Evolutionary conservation across 192 early-diverging fungal species (phyloP).

Genomic region (Coemansia sp.): DNA sequence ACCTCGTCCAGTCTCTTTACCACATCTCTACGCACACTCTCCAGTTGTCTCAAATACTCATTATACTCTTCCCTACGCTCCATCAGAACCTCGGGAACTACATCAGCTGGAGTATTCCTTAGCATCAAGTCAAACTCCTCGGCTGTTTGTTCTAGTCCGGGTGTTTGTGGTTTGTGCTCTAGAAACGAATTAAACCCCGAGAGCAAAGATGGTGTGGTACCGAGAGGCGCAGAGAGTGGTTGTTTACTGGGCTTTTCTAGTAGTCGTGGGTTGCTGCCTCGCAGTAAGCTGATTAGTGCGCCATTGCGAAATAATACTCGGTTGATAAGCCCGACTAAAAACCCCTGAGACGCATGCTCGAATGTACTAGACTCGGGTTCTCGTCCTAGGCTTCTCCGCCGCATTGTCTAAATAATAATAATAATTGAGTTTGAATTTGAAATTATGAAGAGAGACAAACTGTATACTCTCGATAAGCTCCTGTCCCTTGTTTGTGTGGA

Average conservation of each 20-base stretch:
- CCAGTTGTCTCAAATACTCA: conserved; percentile 32
- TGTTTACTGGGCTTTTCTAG: neutral
- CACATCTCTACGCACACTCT: conserved; percentile 20
- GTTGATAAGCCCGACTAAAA: conserved; percentile 36
- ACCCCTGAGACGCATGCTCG: conserved; percentile 28
- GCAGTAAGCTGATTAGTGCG: conserved; percentile 26
- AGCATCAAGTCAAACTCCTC: conserved; percentile 36
- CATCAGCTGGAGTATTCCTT: conserved; percentile 6
- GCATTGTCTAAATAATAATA: conserved; percentile 4
- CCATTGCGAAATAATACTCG: conserved; percentile 38
- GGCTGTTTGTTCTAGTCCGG: conserved; percentile 14
- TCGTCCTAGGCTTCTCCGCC: conserved; percentile 5
- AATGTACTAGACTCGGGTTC: conserved; percentile 5
- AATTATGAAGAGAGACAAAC: neutral
- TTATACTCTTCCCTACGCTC: conserved; percentile 40
- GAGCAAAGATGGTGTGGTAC: conserved; percentile 33
- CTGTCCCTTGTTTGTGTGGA: no score
- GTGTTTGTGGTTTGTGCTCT: conserved; percentile 3
- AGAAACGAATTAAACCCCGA: conserved; percentile 41
- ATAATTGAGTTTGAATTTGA: neutral
- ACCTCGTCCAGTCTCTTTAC: conserved; percentile 23
- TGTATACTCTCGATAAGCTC: no score
- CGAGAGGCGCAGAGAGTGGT: conserved; percentile 12
- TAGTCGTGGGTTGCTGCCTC: conserved; percentile 11
- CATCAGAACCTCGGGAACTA: conserved; percentile 17